Base-by-base conservation (phyloP, 805 yeast species). In the Teunomyces atbi region DNA sequence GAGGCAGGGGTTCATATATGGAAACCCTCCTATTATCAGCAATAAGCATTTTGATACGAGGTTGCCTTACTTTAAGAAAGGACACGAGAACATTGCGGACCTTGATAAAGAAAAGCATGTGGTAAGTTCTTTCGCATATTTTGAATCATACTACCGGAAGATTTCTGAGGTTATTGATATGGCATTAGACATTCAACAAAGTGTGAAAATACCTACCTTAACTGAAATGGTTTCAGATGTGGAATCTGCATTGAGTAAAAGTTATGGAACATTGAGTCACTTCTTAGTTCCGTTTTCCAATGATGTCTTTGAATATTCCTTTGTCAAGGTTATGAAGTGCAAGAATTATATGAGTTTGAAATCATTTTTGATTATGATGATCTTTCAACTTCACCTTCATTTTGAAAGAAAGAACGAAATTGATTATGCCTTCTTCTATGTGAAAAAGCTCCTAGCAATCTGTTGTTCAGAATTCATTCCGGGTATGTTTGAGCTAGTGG, bases 81-180 rank as follows among this genome's bases (percentile, higher is more conserved):
- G 73, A 2, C 61, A 58, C 18, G 60, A 64, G 10, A 73, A 71
- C 42, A 58, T 63, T 12, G 21, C 28, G 3, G 71, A 74, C 54
- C 53, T 65, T 12, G 65, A 60, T 2, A 45, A 66, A 39, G 83
- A 79, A 44, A 52, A 60, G 16, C 64, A 58, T 21, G 63, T 76
- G 0, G 55, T 68, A 6, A 50, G 64, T 5, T 59, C 64, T 2
- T 66, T 64, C 45, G 51, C 54, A 5, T 62, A 67, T 26, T 53
- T 66, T 29, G 54, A 60, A 4, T 58, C 56, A 28, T 68, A 64
- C 48, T 62, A 66, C 43, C 44, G 47, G n/a, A 50, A 66, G 5
- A 55, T 63, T 20, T 59, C 65, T 37, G 51, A 53, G 5, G 51
- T 77, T 11, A 42, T 67, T 29, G 52, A 56, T 18, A 28, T 52